These are phyloP conservation scores for Vitis cinerea DNA, from an alignment of 164 flowering plant species.

Conservation along the genomic window DNA sequence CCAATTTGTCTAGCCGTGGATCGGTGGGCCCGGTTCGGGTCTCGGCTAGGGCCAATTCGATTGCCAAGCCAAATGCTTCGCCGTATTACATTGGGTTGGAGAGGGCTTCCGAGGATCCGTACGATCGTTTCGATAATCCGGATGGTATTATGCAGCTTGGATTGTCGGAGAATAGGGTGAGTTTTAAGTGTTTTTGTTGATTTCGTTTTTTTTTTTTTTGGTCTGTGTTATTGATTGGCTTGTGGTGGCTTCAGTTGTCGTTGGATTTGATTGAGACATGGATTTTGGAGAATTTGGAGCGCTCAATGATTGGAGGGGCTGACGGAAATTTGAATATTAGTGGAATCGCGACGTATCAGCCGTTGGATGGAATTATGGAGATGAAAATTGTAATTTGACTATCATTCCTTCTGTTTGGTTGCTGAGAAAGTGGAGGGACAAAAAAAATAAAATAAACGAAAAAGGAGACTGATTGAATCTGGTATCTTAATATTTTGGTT, in stretches of 20 bases:
- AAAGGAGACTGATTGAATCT: no score
- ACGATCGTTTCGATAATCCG: conserved; percentile 41
- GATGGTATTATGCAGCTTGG: conserved; percentile 69
- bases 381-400: conserved; percentile 60
- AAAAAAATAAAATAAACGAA: no score
- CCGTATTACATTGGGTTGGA: conserved; percentile 60
- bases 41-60: conserved; percentile 53
- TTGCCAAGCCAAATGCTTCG: conserved; percentile 44
- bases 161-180: conserved; percentile 63
- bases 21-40: conserved; percentile 51
- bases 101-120: conserved; percentile 44
- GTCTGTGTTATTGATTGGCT: background rate
- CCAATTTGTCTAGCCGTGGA: conserved; percentile 44
- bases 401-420: background rate
- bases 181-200: background rate
- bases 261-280: conserved; percentile 78
- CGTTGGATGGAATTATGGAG: conserved; percentile 71
- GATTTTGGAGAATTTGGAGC: conserved; percentile 49
- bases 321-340: conserved; percentile 43
- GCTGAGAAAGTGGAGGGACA: no score
- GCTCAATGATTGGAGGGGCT: conserved; percentile 30
- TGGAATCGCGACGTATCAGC: conserved; percentile 75
- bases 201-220: background rate
- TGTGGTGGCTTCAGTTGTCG: conserved; percentile 50
- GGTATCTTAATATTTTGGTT: no score